phyloP scores from a whole-genome alignment of 257 asterid genomes.

The Thymus quinquecostatus region DNA sequence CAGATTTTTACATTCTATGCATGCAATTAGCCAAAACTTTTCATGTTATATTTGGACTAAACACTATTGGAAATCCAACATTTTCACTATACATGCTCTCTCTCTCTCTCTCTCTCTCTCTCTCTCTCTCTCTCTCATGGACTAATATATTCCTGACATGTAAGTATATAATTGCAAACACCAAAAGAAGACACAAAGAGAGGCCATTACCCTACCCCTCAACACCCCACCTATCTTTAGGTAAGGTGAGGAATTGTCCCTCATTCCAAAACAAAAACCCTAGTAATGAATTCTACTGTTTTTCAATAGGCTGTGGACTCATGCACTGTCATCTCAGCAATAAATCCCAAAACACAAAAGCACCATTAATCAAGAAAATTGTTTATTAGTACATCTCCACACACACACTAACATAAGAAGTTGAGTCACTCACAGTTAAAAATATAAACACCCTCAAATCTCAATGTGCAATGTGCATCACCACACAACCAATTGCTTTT shows the following conservation, averaged over 20 bases:
- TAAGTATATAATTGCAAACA: too few relatives aligned
- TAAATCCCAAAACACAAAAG: slow-evolving; percentile 45
- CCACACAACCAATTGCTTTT: slow-evolving; percentile 38
- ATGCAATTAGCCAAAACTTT: too few relatives aligned
- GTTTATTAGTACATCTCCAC: not conserved
- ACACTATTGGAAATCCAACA: too few relatives aligned
- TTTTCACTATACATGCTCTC: too few relatives aligned
- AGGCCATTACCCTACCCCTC: not conserved
- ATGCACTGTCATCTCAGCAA: slow-evolving; percentile 34
- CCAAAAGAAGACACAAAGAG: slow-evolving; percentile 29
- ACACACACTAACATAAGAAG: slow-evolving; percentile 4
- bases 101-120: too few relatives aligned
- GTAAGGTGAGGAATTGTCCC: slow-evolving; percentile 24
- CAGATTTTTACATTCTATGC: too few relatives aligned
- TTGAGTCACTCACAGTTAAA: slow-evolving; percentile 34
- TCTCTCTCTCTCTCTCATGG: too few relatives aligned
- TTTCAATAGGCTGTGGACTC: slow-evolving; percentile 20
- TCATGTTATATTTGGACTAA: too few relatives aligned
- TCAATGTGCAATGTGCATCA: slow-evolving; percentile 37
- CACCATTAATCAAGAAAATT: slow-evolving; percentile 21
- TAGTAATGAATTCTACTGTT: slow-evolving; percentile 6
- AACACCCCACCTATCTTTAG: slow-evolving; percentile 20
- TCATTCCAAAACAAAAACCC: slow-evolving; percentile 27
- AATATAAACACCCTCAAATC: slow-evolving; percentile 38
- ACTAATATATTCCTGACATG: too few relatives aligned